These are phyloP conservation scores for Colletotrichum limetticola DNA, from an alignment of 2,329 filamentous ascomycete genomes.

Conservation along the genomic window DNA sequence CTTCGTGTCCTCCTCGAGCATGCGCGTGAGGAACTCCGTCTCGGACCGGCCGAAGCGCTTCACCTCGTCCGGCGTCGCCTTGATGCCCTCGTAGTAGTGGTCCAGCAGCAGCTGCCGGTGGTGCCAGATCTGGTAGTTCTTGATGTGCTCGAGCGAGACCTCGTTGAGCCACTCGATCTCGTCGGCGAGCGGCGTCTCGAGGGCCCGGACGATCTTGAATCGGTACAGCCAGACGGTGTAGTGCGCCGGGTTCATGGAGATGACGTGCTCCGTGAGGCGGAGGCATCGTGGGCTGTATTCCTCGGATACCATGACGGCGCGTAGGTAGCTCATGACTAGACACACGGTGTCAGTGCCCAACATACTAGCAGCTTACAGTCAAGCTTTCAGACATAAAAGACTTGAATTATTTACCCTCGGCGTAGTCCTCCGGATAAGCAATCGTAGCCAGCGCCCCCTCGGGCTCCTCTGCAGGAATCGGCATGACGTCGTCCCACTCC, in stretches of 20 bases:
- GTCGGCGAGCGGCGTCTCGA: slow-evolving; percentile 71
- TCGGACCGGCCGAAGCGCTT: slow-evolving; percentile 72
- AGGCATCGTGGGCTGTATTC: slow-evolving; percentile 85
- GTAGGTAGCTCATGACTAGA: slow-evolving; percentile 87
- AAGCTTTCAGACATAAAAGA: neutral
- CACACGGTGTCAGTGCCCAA: slow-evolving; percentile 9
- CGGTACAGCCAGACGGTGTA: slow-evolving; percentile 99
- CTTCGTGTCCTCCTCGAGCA: slow-evolving; percentile 89
- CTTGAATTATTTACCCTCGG: slow-evolving; percentile 68
- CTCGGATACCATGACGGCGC: slow-evolving; percentile 89
- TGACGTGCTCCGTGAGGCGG: slow-evolving; percentile 87
- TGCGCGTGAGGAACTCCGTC: slow-evolving; percentile 78
- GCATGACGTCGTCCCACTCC: slow-evolving; percentile 84
- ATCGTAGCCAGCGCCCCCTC: slow-evolving; percentile 90
- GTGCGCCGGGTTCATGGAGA: slow-evolving; percentile 93
- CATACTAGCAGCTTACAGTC: neutral
- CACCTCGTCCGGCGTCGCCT: slow-evolving; percentile 59
- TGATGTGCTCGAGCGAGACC: slow-evolving; percentile 84
- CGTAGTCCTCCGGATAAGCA: slow-evolving; percentile 89
- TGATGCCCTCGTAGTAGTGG: slow-evolving; percentile 68
- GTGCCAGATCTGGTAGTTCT: slow-evolving; percentile 99
- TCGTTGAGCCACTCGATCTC: slow-evolving; percentile 90
- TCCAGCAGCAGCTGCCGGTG: slow-evolving; percentile 75
- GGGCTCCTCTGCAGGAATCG: slow-evolving; percentile 86
- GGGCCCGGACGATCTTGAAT: slow-evolving; percentile 77